Evolutionary conservation across 306 rosid genomes (phyloP).

Genomic region (Castanea crenata): DNA sequence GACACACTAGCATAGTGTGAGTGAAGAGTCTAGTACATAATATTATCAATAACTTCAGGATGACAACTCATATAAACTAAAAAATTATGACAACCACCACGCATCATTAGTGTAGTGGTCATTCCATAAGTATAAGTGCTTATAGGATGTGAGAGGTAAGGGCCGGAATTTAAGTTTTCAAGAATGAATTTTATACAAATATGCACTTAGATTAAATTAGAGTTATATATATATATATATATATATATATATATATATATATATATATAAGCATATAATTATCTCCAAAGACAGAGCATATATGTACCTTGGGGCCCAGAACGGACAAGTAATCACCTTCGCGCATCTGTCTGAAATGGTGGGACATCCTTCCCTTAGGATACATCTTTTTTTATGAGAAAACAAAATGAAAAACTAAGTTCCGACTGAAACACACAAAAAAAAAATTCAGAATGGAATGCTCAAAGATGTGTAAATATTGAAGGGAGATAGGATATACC

Average conservation of each 20-base stretch:
- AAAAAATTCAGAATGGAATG: neutral
- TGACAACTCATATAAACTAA: too few species aligned
- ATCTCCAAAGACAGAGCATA: neutral
- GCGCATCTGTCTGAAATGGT: constrained; percentile 67
- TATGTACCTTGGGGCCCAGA: constrained; percentile 76
- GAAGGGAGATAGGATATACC: constrained; percentile 30
- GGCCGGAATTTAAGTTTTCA: rapidly evolving
- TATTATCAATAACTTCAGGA: neutral
- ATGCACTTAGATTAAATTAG: too few species aligned
- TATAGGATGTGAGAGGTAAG: rapidly evolving
- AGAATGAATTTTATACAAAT: too few species aligned
- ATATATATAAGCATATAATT: neutral
- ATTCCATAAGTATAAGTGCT: too few species aligned
- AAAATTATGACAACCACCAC: too few species aligned
- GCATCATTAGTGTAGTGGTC: rapidly evolving
- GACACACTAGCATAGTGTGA: neutral
- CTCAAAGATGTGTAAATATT: neutral
- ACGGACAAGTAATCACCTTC: constrained; percentile 66
- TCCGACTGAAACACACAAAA: neutral
- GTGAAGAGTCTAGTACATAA: neutral
- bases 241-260: too few species aligned
- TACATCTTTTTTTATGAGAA: constrained; percentile 46
- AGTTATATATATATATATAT: too few species aligned
- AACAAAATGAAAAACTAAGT: neutral
- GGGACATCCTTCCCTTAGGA: constrained; percentile 80